Conservation (phyloP, 2,329 filamentous ascomycete genomes). For the Colletotrichum tropicale region DNA sequence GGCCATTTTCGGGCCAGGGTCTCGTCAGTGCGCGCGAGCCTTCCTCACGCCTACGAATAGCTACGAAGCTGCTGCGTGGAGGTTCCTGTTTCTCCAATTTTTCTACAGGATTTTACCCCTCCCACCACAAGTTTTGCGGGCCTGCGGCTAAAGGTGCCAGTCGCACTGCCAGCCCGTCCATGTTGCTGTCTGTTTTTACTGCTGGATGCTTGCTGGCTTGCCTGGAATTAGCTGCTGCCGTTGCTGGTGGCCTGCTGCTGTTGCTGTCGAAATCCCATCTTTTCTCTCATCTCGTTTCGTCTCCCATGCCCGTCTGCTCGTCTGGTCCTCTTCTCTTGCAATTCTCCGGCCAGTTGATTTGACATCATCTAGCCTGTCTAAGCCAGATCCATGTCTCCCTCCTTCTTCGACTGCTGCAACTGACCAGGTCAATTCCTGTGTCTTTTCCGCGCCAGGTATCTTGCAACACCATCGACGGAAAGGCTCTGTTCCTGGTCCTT, state of each 20-base stretch:
- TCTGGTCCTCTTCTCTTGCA: background rate
- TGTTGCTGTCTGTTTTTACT: background rate
- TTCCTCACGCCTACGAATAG: background rate
- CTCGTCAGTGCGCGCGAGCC: conserved; percentile 9
- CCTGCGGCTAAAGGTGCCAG: conserved; percentile 3
- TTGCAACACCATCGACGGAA: background rate
- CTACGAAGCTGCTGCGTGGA: background rate
- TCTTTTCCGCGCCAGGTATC: background rate
- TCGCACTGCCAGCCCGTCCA: background rate
- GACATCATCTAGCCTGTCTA: background rate
- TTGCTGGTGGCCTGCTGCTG: background rate
- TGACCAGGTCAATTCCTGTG: background rate
- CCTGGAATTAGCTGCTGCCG: background rate
- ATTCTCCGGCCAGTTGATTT: background rate
- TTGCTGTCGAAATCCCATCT: background rate
- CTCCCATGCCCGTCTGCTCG: background rate
- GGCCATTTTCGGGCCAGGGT: conserved; percentile 11
- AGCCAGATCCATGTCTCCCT: background rate
- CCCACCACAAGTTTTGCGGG: background rate
- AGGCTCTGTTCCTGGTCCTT: conserved; percentile 15
- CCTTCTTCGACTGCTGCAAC: background rate
- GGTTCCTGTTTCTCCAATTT: conserved; percentile 15
- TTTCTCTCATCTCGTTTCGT: conserved; percentile 1
- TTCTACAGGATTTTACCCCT: conserved; percentile 18
- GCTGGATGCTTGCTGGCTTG: background rate